Conservation (phyloP, 2,329 filamentous ascomycete genomes). For the Domatiomyces catenatus region DNA sequence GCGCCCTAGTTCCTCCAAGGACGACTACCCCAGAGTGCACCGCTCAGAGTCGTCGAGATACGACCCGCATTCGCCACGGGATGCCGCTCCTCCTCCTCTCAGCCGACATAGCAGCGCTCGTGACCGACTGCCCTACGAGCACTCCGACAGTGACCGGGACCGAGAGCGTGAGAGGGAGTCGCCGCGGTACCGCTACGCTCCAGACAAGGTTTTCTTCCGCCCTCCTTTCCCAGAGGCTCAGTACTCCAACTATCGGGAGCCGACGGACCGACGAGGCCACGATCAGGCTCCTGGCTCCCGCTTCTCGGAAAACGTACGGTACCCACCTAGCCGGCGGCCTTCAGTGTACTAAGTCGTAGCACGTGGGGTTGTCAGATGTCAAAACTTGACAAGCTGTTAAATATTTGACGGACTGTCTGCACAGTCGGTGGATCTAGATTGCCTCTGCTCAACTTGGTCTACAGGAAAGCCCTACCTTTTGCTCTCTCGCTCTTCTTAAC, state of each 20-base stretch:
- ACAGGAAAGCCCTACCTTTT: too few species aligned
- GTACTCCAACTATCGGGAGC: not conserved
- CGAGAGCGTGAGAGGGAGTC: not conserved
- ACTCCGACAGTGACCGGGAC: not conserved
- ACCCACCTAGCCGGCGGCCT: not conserved
- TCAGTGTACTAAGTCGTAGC: not conserved
- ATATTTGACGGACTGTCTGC: not conserved
- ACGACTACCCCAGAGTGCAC: constrained; percentile 5
- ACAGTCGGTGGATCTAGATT: not conserved
- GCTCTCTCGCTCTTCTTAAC: too few species aligned
- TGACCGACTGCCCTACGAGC: not conserved
- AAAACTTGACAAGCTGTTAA: too few species aligned
- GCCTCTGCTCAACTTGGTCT: too few species aligned
- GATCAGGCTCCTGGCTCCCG: not conserved
- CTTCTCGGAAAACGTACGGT: not conserved
- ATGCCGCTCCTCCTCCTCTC: not conserved
- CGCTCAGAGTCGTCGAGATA: constrained; percentile 9
- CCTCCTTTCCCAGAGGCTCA: not conserved
- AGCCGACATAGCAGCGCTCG: not conserved
- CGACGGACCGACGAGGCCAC: not conserved
- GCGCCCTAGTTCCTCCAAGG: constrained; percentile 5
- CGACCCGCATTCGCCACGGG: constrained; percentile 1
- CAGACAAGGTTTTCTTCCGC: not conserved
- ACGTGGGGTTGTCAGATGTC: not conserved
- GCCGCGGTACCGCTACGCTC: not conserved